Evolutionary conservation across 805 yeast species (phyloP), one percentile per base, ranked within the genome.

Genomic region (Metschnikowia kunwiensis): DNA sequence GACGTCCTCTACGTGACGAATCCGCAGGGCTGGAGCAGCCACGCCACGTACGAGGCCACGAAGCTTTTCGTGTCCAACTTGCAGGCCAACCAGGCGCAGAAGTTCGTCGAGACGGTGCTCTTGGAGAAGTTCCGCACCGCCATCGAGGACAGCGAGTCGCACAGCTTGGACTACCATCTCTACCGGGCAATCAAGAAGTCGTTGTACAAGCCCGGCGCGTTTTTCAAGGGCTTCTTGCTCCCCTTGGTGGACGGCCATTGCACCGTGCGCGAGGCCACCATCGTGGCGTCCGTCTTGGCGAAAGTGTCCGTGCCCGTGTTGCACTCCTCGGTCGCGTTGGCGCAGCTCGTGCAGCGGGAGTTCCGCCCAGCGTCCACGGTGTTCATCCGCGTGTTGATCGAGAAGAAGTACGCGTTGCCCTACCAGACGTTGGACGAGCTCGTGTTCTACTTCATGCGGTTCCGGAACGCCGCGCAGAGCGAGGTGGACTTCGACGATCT

Each of bases 401-500:
- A 94, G 59, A 93, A 93, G 68, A 89, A 86, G 61, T 93, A 93
- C 55, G 97, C 99, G 1, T 70, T 93, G 42, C 99, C 98, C 22
- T 91, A 89, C 61, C 96, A 91, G 68, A 93, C 96, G 1, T 77
- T 93, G 44, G 98, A 93, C 58, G 94, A 88, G 47, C 73, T 87
- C 46, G 98, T 93, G 12, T 89, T 86, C 58, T 94, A 88, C 57
- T 93, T 93, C 63, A 83, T 91, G 84, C 75, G 87, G 51, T 93
- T 93, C 63, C 77, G 97, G 68, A 70, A 74, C 27, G 70, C 81
- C 14, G 74, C 74, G 3, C 73, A 65, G 38, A 60, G 53, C 66
- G 72, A 38, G 24, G 56, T 60, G 27, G 65, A 56, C 10, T 53
- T 51, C 11, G 63, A 63, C 13, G 61, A 69, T 32, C 55, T 49